A percentile compares a stretch with the other conserved stretches of the same genome.
Evolutionary conservation across 2,329 filamentous ascomycete species (phyloP).

Genomic region (Cladosporium sp.): DNA sequence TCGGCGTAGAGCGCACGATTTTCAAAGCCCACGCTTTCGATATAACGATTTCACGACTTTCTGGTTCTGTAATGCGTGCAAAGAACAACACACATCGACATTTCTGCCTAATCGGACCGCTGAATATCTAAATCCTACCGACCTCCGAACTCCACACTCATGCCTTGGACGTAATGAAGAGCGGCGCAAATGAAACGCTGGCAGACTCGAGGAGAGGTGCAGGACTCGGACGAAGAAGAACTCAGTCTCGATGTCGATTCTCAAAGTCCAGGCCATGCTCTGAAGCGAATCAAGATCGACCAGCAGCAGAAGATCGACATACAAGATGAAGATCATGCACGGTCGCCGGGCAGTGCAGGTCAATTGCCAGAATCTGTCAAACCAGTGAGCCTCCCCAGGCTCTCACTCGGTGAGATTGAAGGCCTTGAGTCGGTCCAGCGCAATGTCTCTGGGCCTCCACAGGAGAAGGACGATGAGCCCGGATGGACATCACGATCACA

Average conservation of each 20-base stretch:
- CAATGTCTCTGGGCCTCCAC: not conserved
- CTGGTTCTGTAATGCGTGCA: too few relatives aligned
- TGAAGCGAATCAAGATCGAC: conserved; percentile 15
- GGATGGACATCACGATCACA: not conserved
- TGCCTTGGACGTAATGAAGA: conserved; percentile 18
- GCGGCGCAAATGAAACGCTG: conserved; percentile 41
- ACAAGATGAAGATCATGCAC: not conserved
- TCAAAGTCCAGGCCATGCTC: conserved; percentile 12
- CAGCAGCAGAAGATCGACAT: not conserved
- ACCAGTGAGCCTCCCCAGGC: too few relatives aligned
- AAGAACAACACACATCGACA: too few relatives aligned
- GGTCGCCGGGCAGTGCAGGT: too few relatives aligned
- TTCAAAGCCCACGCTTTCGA: too few relatives aligned
- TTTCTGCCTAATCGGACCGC: too few relatives aligned
- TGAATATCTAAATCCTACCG: too few relatives aligned
- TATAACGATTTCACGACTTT: too few relatives aligned
- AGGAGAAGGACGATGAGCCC: conserved; percentile 7
- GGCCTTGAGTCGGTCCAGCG: too few relatives aligned
- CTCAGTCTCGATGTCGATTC: conserved; percentile 14
- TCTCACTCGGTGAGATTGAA: too few relatives aligned
- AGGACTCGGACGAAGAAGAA: conserved; percentile 48
- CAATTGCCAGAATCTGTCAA: too few relatives aligned
- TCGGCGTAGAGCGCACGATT: too few relatives aligned
- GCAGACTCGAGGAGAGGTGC: conserved; percentile 44
- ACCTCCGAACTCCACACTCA: not conserved